Conservation (phyloP, 345 rosid genomes). For the Arabis hirsuta region DNA sequence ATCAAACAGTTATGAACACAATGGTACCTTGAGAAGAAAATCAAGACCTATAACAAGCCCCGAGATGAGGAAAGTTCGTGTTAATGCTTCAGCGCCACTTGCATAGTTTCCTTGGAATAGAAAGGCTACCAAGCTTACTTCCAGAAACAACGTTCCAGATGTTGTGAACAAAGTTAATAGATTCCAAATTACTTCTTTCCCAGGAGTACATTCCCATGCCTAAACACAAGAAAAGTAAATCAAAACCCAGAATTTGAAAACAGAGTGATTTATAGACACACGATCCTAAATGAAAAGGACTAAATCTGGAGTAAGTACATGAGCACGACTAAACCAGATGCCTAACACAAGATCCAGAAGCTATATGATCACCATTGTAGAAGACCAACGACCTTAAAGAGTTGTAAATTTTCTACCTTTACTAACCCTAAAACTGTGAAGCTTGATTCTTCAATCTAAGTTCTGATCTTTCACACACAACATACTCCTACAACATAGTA, state of each 20-base stretch:
- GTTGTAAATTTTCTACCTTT: background rate
- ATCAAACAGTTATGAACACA: constrained; percentile 17
- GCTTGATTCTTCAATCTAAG: constrained; percentile 16
- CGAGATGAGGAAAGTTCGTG: constrained; percentile 80
- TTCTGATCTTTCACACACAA: constrained; percentile 2
- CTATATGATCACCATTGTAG: background rate
- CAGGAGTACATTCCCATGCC: constrained; percentile 92
- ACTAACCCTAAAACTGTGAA: constrained; percentile 1
- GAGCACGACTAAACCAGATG: background rate
- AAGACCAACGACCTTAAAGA: background rate
- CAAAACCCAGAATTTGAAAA: background rate
- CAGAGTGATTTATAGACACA: background rate
- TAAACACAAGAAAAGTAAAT: constrained; percentile 23
- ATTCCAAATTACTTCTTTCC: constrained; percentile 87
- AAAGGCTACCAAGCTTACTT: constrained; percentile 95
- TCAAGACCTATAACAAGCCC: constrained; percentile 85
- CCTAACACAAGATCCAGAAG: background rate
- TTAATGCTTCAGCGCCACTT: constrained; percentile 81
- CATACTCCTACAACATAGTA: background rate
- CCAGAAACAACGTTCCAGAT: constrained; percentile 91
- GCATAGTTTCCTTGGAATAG: constrained; percentile 89
- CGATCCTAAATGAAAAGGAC: background rate
- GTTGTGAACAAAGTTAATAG: constrained; percentile 75
- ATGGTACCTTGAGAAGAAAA: constrained; percentile 81
- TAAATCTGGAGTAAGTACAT: background rate